Evolutionary conservation across 2,329 filamentous ascomycete species (phyloP), one percentile per base, ranked within the genome.

Genomic region (Trichoderma oligosporum): DNA sequence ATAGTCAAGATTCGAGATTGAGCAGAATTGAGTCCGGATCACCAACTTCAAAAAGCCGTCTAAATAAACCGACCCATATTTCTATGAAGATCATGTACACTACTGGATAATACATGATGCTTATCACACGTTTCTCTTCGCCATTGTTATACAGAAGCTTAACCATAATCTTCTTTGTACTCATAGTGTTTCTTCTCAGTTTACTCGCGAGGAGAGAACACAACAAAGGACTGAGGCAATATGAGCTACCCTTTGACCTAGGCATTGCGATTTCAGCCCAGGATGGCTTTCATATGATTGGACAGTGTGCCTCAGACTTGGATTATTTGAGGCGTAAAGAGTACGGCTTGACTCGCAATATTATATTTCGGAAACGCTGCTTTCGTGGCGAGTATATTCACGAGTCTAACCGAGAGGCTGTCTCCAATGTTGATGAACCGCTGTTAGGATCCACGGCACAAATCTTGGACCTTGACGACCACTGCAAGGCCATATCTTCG

Each of bases 321-420:
- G 66, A 70, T 16, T 65, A 71, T 54, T 61, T 72, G 12, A 66
- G 65, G 29, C 67, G 67, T 4, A 48, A 62, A 20, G 61, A 64
- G 3, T 68, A 71, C 35, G 62, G 64, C 22, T 64, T 81, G 35
- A 75, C 75, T 11, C 69, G 73, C 44, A 70, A 71, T 18, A 69
- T 81, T 41, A 59, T 72, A 35, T 80, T 78, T 63, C 72, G 72
- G 14, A 73, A 75, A 14, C 73, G 74, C 25, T 79, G 77, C 60
- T 69, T 81, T 59, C 70, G 70, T 25, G 73, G 76, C 6, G 57
- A 67, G 4, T 65, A 69, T 39, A 68, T 70, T 22, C 57, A 63
- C 18, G 62, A 66, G 4, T 61, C 72, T 41, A 68, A 76, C 56
- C 70, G 76, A 36, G 64, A 71, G 27, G 62, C 63, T 9, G 66